Evolutionary conservation across 176 grass and related monocot genomes (phyloP), one percentile per base, ranked within the genome.

Genomic region (Aegilops bicornis): DNA sequence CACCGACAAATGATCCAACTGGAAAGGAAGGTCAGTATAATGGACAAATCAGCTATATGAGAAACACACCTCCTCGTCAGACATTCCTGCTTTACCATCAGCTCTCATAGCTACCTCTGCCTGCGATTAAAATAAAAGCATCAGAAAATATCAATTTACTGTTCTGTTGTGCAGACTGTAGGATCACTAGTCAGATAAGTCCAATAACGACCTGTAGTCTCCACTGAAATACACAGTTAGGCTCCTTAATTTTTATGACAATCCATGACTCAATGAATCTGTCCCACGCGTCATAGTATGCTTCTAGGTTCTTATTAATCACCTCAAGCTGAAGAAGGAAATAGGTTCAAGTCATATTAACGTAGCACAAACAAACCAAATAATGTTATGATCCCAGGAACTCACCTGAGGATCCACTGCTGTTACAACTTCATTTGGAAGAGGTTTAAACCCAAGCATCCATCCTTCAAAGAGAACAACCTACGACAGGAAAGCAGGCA

Each of bases 361-460:
- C 56, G 43, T 70, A 71, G 42, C 77, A 65, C 30, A 79, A 75
- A 82, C 31, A 50, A 70, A 83, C 79, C 17, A 64, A 52, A 61
- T 47, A 77, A 77, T 52, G 77, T 36, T 65, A 50, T 68, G 80
- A 66, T 84, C 25, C 81, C 10, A 52, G 7, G 40, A 86, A 89
- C 71, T 88, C 43, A 66, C 97, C 85, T 96, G 94, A 69, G 92
- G 94, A 79, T 99, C 90, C 81, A 99, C 85, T 75, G 82, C 88
- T 90, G 94, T 93, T 35, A 94, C 97, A 89, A 79, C 90, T 85
- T 96, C 97, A 88, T 91, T 93, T 45, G 90, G 89, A 93, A 94
- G 94, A 83, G 92, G 94, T 87, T 93, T 99, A 86, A 99, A 99
- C 75, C 97, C 97, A 90, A 99, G 97, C 97, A 99, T 99, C 97